Percentiles rank a stretch among this genome's conserved stretches.
These are phyloP conservation scores for Canavalia ensiformis DNA, from an alignment of 306 rosid genomes.

Conservation along the genomic window DNA sequence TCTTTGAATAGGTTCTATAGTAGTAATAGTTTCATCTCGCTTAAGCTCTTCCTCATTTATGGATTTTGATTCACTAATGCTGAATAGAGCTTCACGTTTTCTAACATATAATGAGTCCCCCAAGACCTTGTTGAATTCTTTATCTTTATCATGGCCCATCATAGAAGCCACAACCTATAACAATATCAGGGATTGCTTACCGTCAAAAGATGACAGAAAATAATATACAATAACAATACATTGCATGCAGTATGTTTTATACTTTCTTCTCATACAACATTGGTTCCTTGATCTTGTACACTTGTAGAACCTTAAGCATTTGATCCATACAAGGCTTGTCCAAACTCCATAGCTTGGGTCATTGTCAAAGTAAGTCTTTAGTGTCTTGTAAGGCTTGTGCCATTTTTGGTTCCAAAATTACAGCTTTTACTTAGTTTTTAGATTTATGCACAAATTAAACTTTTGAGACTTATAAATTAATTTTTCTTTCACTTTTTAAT, in stretches of 20 bases:
- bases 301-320: too few relatives aligned
- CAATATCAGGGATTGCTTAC: constrained; percentile 28
- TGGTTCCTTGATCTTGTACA: too few relatives aligned
- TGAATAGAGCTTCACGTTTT: constrained; percentile 64
- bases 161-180: constrained; percentile 79
- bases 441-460: too few relatives aligned
- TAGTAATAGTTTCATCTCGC: constrained; percentile 43
- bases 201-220: constrained; percentile 20
- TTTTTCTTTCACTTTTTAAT: too few relatives aligned
- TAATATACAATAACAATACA: constrained; percentile 3
- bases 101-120: constrained; percentile 66
- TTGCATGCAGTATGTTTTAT: not conserved
- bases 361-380: too few relatives aligned
- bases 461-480: too few relatives aligned
- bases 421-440: too few relatives aligned
- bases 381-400: too few relatives aligned
- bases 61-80: constrained; percentile 42
- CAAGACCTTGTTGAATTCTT: constrained; percentile 71
- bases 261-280: not conserved
- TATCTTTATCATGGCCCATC: constrained; percentile 62
- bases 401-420: too few relatives aligned
- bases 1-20: constrained; percentile 45
- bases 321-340: too few relatives aligned
- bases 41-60: constrained; percentile 45
- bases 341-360: too few relatives aligned